Base-by-base conservation (phyloP, 1,284 basidiomycete genomes). In the Ganoderma lingzhi region DNA sequence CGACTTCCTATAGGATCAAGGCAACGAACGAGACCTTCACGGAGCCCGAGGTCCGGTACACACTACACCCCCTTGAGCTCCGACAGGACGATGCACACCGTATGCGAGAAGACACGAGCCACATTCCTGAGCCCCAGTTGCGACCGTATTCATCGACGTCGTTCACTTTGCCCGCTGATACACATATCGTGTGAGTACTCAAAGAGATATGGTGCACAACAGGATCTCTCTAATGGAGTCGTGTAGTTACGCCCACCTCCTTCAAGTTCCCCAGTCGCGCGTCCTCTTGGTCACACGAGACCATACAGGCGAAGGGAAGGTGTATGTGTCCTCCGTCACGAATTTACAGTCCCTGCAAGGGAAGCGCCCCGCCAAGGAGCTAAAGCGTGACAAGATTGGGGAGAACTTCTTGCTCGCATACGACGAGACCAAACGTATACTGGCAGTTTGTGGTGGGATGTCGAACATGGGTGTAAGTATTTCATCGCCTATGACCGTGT, bases 371-470 rank as follows among this genome's bases (percentile, higher is more conserved):
- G 69, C 0, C 56, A 72, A 1, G 42, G 67, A 39, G 0, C 74
- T 89, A 10, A 78, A 83, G 59, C 80, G 79, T 9, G 83, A 84
- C 66, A 86, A 84, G 70, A 80, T 87, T 2, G 88, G 86, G 0
- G 74, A 78, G 0, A 74, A 84, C 8, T 79, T 82, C 51, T 17
- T 84, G 4, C 64, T 89, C 2, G 79, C 87, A 0, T 88, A 83
- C 65, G 85, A 90, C 53, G 88, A 90, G 72, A 73, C 75, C 8
- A 86, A 84, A 70, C 82, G 83, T 0, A 82, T 82, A 75, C 73
- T 89, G 19, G 81, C 81, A 0, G 69, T 90, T 0, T 85, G 85
- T 44, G 79, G 85, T 44, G 79, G 81, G 9, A 73, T 79, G 0
- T 79, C 81, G 2, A 84, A 67, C 39, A 23, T 23, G 3, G 32